Base-by-base conservation (phyloP, 495 filamentous ascomycete genomes). In the Physcia stellaris region DNA sequence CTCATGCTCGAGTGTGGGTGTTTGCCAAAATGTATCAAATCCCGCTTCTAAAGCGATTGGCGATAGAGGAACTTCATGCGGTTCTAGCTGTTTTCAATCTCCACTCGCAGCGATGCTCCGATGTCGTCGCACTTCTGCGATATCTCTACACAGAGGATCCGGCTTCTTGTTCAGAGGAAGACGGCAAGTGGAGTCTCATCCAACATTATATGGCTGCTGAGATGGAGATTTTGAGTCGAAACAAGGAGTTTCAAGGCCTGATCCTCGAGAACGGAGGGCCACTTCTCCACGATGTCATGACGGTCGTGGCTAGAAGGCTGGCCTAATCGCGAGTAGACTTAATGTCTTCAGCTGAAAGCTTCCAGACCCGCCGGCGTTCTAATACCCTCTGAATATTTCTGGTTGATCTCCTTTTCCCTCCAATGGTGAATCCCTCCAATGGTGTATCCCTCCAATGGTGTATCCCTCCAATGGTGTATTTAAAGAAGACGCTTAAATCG, bases 11-110 rank as follows among this genome's bases (percentile, higher is more conserved):
- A n/a, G 41, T 63, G 16, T 61, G 59, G 27, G 35, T 56, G 3
- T 31, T 62, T 21, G 55, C 52, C 2, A 50, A 59, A 24, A 56
- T 47, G 32, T 61, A 58, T 35, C 28, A 41, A 4, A 56, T 61
- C n/a, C 32, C 50, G 6, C 10, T 38, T 3, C 43, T 63, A 19
- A 30, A 45, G 11, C 16, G 37, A 2, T 35, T 63, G 3, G 46
- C 56, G 7, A 46, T 60, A 4, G 32, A 34, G 18, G 59, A 61
- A 39, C 36, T 63, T 12, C 24, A 49, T 12, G 13, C 32, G 30
- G 61, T 54, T 11, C 44, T 62, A 11, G 33, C n/a, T 13, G 23
- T 31, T 4, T 62, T 56, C 38, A 57, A 33, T 3, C 41, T 60
- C n/a, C 56, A 46, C 32, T 21, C 41, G 17, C 33, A 13, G 4